phyloP scores from a whole-genome alignment of 768 basidiomycete genomes.

The Pulveroboletus sp. region DNA sequence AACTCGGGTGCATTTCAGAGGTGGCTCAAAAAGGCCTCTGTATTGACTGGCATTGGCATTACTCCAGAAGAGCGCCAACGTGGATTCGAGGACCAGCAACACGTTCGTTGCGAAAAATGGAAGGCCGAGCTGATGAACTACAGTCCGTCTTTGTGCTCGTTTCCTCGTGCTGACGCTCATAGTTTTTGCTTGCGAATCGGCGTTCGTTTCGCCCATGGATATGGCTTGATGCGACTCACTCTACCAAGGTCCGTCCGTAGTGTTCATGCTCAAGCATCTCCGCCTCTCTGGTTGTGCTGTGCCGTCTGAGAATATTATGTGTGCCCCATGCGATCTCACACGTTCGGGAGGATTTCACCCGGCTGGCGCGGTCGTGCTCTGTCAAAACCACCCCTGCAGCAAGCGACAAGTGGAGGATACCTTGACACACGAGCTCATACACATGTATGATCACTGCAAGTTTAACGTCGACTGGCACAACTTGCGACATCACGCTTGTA shows the following conservation, averaged over 20 bases:
- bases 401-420: constrained; percentile 92
- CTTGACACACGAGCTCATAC: constrained; percentile 87
- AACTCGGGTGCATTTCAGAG: constrained; percentile 36
- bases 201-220: constrained; percentile 1
- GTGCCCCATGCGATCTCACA: constrained; percentile 74
- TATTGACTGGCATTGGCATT: constrained; percentile 49
- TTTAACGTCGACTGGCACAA: constrained; percentile 93
- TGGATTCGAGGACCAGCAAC: constrained; percentile 34
- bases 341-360: constrained; percentile 83
- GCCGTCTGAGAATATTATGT: constrained; percentile 68
- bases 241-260: constrained; percentile 68
- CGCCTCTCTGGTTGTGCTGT: constrained; percentile 67
- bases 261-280: constrained; percentile 93
- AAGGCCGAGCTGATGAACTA: constrained; percentile 63
- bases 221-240: not conserved
- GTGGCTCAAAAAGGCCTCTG: constrained; percentile 48
- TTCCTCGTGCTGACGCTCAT: constrained; percentile 9
- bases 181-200: constrained; percentile 7
- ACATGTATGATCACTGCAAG: constrained; percentile 92
- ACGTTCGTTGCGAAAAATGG: constrained; percentile 59
- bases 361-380: constrained; percentile 75
- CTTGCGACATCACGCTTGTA: constrained; percentile 91
- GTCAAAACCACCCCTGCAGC: constrained; percentile 76
- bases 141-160: constrained; percentile 45
- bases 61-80: constrained; percentile 39